Base-by-base conservation (phyloP, 1,284 basidiomycete species). In the Hortiboletus rubellus region DNA sequence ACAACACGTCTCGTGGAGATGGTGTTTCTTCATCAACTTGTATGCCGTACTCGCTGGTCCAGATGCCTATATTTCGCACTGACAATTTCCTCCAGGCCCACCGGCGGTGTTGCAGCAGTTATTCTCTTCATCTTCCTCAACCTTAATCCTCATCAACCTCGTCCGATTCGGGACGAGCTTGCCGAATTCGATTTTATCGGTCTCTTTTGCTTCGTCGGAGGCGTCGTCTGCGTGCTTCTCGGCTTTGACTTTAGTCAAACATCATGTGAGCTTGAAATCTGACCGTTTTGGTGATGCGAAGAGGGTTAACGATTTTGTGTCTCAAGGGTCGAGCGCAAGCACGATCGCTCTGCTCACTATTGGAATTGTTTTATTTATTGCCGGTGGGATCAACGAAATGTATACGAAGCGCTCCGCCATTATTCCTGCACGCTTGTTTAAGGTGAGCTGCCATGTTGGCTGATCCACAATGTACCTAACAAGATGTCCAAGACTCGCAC, bases 51-150 rank as follows among this genome's bases (percentile, higher is more conserved):
- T 14, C 9, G n/a, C 14, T 45, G 17, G 4, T 41, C 38, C 7
- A 34, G 17, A 31, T 42, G 7, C 38, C 8, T 47, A 1, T n/a
- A 37, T 24, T 41, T 55, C 24, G 18, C n/a, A 46, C 60, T 58
- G 42, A 51, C 56, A 18, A 14, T 84, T 81, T 36, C 86, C 86
- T 3, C 83, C 85, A 89, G 87, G 38, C 91, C 91, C 1, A 89
- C 89, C 0, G 91, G 89, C 12, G 91, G 85, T 40, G 65, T 91
- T 41, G 92, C 93, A 3, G 83, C 85, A 27, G 73, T 73, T 5
- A 70, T 93, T 36, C 76, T 96, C 9, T 88, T 92, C 67, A 83
- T 91, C 70, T 91, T 88, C 75, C 82, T 97, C 46, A 89, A 94
- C 63, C 79, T 97, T 38, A 93, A 95, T 61, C 88, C 89, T 1